A percentile compares a stretch with the other conserved stretches of the same genome.
These are phyloP conservation scores for Kuraishia hungarica DNA, from an alignment of 805 yeast genomes.

Conservation along the genomic window DNA sequence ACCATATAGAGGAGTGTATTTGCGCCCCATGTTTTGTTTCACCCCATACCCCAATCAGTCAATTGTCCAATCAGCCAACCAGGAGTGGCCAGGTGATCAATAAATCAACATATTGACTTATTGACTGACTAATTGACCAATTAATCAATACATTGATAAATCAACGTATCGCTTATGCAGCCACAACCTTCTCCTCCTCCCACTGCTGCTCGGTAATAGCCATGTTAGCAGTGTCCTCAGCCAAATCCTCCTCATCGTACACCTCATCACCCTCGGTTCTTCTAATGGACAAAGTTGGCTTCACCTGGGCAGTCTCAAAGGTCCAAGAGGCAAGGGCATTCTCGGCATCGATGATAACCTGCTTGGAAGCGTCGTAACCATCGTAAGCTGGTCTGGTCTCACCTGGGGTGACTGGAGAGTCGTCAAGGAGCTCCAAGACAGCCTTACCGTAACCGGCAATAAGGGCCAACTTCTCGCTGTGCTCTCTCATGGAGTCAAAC, in stretches of 20 bases:
- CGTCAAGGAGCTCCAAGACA: slow-evolving; percentile 72
- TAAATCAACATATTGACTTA: too few species aligned
- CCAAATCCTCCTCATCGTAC: slow-evolving; percentile 47
- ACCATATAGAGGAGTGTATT: too few species aligned
- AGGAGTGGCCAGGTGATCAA: too few species aligned
- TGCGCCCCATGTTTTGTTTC: too few species aligned
- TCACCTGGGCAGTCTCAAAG: slow-evolving; percentile 71
- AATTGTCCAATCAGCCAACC: too few species aligned
- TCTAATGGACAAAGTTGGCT: slow-evolving; percentile 68
- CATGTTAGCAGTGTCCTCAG: slow-evolving; percentile 27
- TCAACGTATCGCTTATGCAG: neutral
- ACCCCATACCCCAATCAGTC: too few species aligned
- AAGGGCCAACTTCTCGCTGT: slow-evolving; percentile 76
- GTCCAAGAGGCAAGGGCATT: slow-evolving; percentile 81
- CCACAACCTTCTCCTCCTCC: slow-evolving; percentile 1
- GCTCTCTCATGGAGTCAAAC: slow-evolving; percentile 79
- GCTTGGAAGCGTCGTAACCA: slow-evolving; percentile 84
- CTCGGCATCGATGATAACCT: slow-evolving; percentile 80
- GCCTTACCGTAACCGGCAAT: slow-evolving; percentile 91
- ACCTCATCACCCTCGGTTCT: slow-evolving; percentile 32
- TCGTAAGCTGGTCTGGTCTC: slow-evolving; percentile 87
- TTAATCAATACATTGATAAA: neutral
- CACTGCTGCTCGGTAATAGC: slow-evolving; percentile 3
- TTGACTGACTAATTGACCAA: too few species aligned
- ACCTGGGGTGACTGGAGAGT: slow-evolving; percentile 84